These are phyloP conservation scores for Picea mariana DNA, from an alignment of 83 land plant genomes.

Conservation along the genomic window DNA sequence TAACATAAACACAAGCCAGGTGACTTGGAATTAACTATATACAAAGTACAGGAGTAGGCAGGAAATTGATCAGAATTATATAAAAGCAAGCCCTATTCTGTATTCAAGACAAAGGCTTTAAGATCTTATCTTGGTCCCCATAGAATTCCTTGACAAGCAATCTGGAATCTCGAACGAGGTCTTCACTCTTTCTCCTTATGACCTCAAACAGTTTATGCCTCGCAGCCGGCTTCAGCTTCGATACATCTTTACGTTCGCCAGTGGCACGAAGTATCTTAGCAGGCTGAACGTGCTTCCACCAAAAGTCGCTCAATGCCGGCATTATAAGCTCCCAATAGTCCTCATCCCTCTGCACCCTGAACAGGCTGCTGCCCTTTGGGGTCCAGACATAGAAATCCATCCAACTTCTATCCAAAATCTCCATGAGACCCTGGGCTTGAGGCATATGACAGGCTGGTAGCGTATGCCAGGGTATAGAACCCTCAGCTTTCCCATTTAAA, in stretches of 20 bases:
- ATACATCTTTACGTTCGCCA: background rate
- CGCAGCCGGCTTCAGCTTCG: slow-evolving; percentile 16
- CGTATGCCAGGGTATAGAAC: slow-evolving; percentile 44
- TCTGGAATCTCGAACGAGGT: slow-evolving; percentile 19
- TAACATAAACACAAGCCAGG: too few species aligned
- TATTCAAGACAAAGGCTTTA: too few species aligned
- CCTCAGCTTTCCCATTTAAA: slow-evolving; percentile 36
- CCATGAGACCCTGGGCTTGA: slow-evolving; percentile 73
- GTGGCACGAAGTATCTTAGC: slow-evolving; percentile 29
- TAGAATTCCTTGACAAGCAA: slow-evolving; percentile 29
- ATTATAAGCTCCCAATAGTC: slow-evolving; percentile 52
- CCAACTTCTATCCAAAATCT: slow-evolving; percentile 63
- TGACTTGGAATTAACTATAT: too few species aligned
- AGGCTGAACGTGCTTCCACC: slow-evolving; percentile 65
- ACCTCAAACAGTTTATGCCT: slow-evolving; percentile 30
- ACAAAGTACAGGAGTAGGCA: too few species aligned
- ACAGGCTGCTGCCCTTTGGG: slow-evolving; percentile 52
- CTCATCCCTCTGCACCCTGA: slow-evolving; percentile 40
- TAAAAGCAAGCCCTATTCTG: too few species aligned
- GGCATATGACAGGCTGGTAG: slow-evolving; percentile 57
- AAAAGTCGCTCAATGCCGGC: slow-evolving; percentile 55
- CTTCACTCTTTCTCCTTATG: slow-evolving; percentile 22
- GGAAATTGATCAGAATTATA: too few species aligned
- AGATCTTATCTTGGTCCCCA: background rate
- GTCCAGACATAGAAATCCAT: slow-evolving; percentile 78